Base-by-base conservation (phyloP, 768 basidiomycete species). In the Lactarius sanguifluus region DNA sequence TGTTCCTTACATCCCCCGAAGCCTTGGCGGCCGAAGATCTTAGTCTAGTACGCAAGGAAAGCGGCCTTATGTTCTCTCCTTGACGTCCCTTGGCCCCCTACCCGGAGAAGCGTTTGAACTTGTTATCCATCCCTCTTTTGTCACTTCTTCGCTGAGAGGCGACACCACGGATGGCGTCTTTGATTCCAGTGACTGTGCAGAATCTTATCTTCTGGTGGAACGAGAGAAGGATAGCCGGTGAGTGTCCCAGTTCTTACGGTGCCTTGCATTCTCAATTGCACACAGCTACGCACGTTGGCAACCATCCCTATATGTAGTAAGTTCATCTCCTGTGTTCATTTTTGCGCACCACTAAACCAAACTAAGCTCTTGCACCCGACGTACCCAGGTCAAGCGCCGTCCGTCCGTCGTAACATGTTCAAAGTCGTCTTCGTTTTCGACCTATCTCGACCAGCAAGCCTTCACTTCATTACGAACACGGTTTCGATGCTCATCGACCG, bases 201-300 rank as follows among this genome's bases (percentile, higher is more conserved):
- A 99, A 78, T 41, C 81, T 90, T 4, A 82, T 96, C 45, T 73
- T 88, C 1, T 98, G 92, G 86, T 91, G 90, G 89, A 99, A 98
- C 75, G 88, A 99, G 89, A 92, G 78, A 90, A 85, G 68, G 97
- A 98, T 76, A 80, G 77, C 45, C 81, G 86, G 81, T 93, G 78
- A 66, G 80, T 72, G 56, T 57, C 45, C 1, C 75, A 65, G 6
- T 45, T 41, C 8, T 45, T 40, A 5, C 64, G 61, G n/a, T 68
- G 70, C 60, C n/a, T 45, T 1, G 38, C 7, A 7, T 32, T 20
- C 56, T 59, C 16, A 68, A 9, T 7, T 18, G 20, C 18, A 69
- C 28, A 3, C 63, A 86, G 85, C 61, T 89, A 89, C 66, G 76
- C 80, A 6, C 73, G 74, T 25, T 88, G 83, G 82, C 78, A 74